Evolutionary conservation across 2,329 filamentous ascomycete genomes (phyloP), one percentile per base, ranked within the genome.

Genomic region (Beauveria brongniartii): DNA sequence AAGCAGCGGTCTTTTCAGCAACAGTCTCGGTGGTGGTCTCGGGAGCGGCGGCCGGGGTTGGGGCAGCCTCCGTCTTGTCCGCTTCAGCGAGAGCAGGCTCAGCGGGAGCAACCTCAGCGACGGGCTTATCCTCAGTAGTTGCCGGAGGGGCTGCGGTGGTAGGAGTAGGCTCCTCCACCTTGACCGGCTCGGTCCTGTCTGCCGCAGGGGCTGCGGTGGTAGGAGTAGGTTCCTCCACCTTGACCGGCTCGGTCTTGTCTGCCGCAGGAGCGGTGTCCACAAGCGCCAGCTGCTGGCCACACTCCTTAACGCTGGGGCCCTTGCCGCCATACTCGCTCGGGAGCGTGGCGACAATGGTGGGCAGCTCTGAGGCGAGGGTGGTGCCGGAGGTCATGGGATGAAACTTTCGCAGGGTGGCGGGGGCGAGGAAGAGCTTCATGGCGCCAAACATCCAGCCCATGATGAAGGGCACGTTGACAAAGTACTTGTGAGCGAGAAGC

Each of bases 401-500:
- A 75, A 92, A 91, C 72, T 92, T 92, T 77, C 87, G 87, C 65
- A 89, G 81, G 1, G 89, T 92, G 69, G 88, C 87, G 55, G 85
- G 80, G 34, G 87, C 85, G 48, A 92, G 78, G 72, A 92, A 88
- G 20, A 90, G 75, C 78, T 91, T 92, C 78, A 92, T 87, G 59
- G 87, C 81, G 22, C 80, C 78, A 72, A 89, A 92, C 71, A 92
- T 83, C 81, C 92, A 97, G 61, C 91, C 90, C 92, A 97, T 97
- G 69, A 97, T 80, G 61, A 87, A 75, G 0, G 93, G 93, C 6
- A 97, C 91, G 69, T 97, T 97, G 76, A 97, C 89, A 71, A 97
- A 97, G 81, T 92, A 97, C 80, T 97, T 97, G 77, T 93, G 79
- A 8, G 70, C 64, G 26, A 97, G 82, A 10, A 96, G 85, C 78